phyloP scores from a whole-genome alignment of 1,284 basidiomycete genomes.

The Exsudoporus floridanus region DNA sequence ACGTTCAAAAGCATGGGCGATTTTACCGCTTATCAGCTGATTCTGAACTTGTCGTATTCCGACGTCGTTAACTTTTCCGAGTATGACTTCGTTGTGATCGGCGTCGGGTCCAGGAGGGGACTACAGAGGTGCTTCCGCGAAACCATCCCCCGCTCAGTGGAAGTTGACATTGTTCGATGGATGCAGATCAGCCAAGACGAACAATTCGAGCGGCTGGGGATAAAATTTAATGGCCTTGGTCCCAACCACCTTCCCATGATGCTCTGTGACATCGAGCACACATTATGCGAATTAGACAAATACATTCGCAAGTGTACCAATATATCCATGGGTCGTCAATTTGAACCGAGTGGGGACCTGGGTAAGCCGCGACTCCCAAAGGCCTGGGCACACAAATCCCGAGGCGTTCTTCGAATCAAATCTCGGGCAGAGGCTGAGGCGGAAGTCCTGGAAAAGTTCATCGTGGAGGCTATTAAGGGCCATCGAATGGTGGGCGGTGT shows the following conservation, averaged over 20 bases:
- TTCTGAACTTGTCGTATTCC: constrained; percentile 57
- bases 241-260: constrained; percentile 45
- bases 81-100: constrained; percentile 61
- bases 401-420: constrained; percentile 40
- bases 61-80: constrained; percentile 54
- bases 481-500: constrained; percentile 37
- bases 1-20: constrained; percentile 60
- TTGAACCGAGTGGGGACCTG: constrained; percentile 33
- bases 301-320: constrained; percentile 47
- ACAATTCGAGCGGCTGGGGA: constrained; percentile 52
- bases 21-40: constrained; percentile 58
- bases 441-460: constrained; percentile 43
- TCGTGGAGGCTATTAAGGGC: constrained; percentile 30
- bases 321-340: constrained; percentile 26
- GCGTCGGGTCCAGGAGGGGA: constrained; percentile 56
- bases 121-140: constrained; percentile 41
- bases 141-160: constrained; percentile 36
- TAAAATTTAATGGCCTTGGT: constrained; percentile 51
- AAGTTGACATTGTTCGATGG: constrained; percentile 57
- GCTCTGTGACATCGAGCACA: constrained; percentile 65
- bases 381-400: constrained; percentile 49
- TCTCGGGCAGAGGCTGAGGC: constrained; percentile 36
- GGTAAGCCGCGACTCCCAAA: constrained; percentile 42
- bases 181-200: constrained; percentile 50
- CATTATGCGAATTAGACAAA: constrained; percentile 67